Evolutionary conservation across 140 eudicot genomes (phyloP).

Genomic region (Senecio squalidus): DNA sequence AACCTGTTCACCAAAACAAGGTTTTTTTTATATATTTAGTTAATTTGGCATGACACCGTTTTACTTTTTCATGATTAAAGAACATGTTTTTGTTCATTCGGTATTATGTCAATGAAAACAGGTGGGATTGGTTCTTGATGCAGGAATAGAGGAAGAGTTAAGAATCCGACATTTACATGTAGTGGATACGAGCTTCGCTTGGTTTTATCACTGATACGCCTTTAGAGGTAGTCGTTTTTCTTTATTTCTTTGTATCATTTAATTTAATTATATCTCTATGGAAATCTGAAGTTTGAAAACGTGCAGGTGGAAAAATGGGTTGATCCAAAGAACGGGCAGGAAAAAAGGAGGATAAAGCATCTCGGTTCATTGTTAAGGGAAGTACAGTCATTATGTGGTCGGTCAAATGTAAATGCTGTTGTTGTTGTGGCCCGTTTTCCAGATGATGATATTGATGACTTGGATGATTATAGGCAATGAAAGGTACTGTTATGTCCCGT

Average conservation of each 20-base stretch:
- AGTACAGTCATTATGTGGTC: constrained; percentile 43
- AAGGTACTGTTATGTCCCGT: constrained; percentile 53
- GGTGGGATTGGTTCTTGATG: constrained; percentile 98
- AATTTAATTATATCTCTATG: too few species aligned
- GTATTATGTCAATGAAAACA: constrained; percentile 33
- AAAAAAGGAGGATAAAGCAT: constrained; percentile 87
- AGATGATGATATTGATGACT: constrained; percentile 76
- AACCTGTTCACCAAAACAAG: constrained; percentile 88
- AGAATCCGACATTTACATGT: constrained; percentile 81
- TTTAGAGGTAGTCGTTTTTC: constrained; percentile 42
- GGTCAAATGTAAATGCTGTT: constrained; percentile 65
- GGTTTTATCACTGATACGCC: constrained; percentile 87
- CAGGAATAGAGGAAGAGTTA: constrained; percentile 85
- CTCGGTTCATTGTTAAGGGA: constrained; percentile 86
- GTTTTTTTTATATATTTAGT: constrained; percentile 28
- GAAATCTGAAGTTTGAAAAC: constrained; percentile 9
- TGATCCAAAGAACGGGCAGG: constrained; percentile 62
- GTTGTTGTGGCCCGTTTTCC: constrained; percentile 98
- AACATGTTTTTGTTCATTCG: constrained; percentile 5
- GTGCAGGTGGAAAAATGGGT: constrained; percentile 86
- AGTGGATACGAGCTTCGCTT: constrained; percentile 98
- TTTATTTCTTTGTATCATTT: not conserved
- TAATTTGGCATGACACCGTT: not conserved
- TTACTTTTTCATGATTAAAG: not conserved
- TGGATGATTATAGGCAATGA: constrained; percentile 81